Evolutionary conservation across 108 stramenopile species (phyloP), one percentile per base, ranked within the genome.

Genomic region (Pseudonitzschia multiseries): DNA sequence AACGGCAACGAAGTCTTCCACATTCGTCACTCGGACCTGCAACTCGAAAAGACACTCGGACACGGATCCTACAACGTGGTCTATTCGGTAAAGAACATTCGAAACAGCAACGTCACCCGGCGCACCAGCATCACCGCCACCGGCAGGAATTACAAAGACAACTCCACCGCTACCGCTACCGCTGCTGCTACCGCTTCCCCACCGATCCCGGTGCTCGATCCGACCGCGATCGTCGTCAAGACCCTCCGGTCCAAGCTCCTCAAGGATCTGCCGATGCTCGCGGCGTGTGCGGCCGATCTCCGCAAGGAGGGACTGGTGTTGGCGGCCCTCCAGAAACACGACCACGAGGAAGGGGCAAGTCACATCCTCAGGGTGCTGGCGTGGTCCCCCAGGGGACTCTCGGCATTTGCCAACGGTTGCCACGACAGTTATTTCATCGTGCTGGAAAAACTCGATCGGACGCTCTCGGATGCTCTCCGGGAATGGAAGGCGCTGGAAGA

Each of bases 51-150:
- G 73, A 72, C 87, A 6, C 69, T 93, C 24, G 92, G 92, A 22
- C 59, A 80, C 24, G 92, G 92, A 27, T 87, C 86, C 26, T 93
- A 88, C 64, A 83, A 83, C 59, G 42, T 65, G 12, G 92, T 90
- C 8, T 89, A 72, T 68, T 83, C 80, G 57, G 79, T 87, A 17
- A 78, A 78, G 51, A 9, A n/a, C 1, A 64, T 61, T 17, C 9
- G n/a, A 6, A 13, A 3, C n/a, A 33, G 0, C 0, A 56, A 0
- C 21, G 48, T 8, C 9, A 51, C 41, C 27, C 57, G 42, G 8
- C 26, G 24, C 26, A 22, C 8, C 18, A 12, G 26, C 54, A 20
- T 17, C 10, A 12, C 32, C n/a, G n/a, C n/a, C n/a, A n/a, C n/a
- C n/a, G n/a, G n/a, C n/a, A n/a, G n/a, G n/a, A n/a, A n/a, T n/a